Evolutionary conservation across 108 stramenopile genomes (phyloP).

Genomic region (Aureococcus anophagefferens): DNA sequence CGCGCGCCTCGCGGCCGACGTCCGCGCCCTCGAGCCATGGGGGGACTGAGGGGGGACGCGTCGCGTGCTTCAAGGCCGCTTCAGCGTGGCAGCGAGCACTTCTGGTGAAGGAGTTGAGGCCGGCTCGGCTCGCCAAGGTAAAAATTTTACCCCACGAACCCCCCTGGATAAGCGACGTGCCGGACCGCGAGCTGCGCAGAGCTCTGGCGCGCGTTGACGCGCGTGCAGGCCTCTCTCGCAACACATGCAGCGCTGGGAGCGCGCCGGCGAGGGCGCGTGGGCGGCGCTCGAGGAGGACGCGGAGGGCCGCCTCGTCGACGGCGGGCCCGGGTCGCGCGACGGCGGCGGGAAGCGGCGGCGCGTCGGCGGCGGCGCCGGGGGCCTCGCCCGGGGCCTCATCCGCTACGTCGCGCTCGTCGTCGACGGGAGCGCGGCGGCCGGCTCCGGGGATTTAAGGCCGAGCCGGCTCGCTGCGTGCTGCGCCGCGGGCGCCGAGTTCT

Average conservation of each 20-base stretch:
- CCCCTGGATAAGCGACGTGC: no score
- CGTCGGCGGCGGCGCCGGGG: not conserved
- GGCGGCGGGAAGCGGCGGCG: not conserved
- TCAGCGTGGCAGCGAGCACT: no score
- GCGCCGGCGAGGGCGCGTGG: not conserved
- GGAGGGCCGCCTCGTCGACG: not conserved
- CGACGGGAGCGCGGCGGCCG: not conserved
- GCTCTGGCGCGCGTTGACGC: no score
- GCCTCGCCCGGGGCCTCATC: not conserved
- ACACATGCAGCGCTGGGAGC: not conserved
- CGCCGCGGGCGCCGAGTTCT: not conserved
- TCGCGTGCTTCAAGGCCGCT: no score
- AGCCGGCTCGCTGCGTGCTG: not conserved
- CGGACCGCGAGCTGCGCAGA: no score
- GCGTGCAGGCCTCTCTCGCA: no score
- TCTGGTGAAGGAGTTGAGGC: no score
- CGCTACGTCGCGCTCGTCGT: not conserved
- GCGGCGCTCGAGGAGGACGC: not conserved
- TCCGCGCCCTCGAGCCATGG: no score
- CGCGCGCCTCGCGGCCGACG: no score
- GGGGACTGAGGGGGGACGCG: no score
- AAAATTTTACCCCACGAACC: no score
- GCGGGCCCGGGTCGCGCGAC: not conserved
- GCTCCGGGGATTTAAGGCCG: not conserved
- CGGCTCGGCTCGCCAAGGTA: no score